Evolutionary conservation across 306 rosid species (phyloP), one percentile per base, ranked within the genome.

Genomic region (Calophaca sinica): DNA sequence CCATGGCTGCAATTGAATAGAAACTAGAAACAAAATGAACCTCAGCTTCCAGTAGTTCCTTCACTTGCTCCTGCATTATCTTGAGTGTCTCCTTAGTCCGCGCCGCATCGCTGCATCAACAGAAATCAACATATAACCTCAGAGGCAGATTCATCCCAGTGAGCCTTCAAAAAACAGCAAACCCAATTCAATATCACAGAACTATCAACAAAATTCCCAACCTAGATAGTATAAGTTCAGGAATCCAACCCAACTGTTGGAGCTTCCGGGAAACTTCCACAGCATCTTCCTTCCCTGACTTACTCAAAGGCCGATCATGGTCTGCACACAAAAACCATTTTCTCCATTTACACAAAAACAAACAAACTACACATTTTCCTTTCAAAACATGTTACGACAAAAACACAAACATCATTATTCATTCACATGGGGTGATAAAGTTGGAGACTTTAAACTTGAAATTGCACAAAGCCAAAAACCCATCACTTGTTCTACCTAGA

Each of bases 1-100:
- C 98, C 98, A 94, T 94, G 62, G 93, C 98, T 2, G 98, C 97
- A 75, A 94, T 86, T 7, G 97, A 91, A 86, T 94, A 94, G 81
- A 94, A 94, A 86, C 98, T 94, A 51, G 98, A 86, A 79, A 94
- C 70, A 81, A 86, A 91, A 84, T 79, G 91, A 74, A 94, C 90
- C 86, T 94, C 90, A 28, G 98, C 96, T 62, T 89, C 91, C 63
- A 79, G 59, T 76, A 94, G 86, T 50, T 76, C 89, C 68, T 70
- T 78, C 67, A 87, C 96, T 81, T 90, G 86, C 79, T 87, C 88
- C 86, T 94, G 97, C 98, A 94, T 84, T 78, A 90, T 86, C 77
- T 68, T 78, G 55, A 94, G 97, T 6, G 98, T 94, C 80, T 94
- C 96, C 86, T 78, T 88, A 32, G 96, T 91, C 58, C 97, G 86